Base-by-base conservation (phyloP, 2,329 filamentous ascomycete genomes). In the Chaetomium strumarium region DNA sequence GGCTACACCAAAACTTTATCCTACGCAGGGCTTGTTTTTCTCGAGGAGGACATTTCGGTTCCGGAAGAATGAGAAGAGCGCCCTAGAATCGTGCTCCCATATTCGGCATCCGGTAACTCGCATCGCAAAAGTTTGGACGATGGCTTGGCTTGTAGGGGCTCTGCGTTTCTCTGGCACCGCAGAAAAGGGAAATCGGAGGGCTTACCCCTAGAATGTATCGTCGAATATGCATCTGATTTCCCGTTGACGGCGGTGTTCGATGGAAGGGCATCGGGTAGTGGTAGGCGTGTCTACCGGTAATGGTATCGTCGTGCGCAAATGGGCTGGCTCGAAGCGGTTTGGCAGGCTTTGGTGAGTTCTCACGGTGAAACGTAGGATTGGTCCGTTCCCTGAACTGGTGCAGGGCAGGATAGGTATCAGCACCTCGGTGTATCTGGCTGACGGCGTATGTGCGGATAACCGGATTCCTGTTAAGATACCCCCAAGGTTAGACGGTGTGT, bases 201-300 rank as follows among this genome's bases (percentile, higher is more conserved):
- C 61, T 49, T 62, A 64, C 52, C 51, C 64, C 63, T 72, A 72
- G 68, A 72, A 66, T 71, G 70, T 68, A 68, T 61, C 55, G 58
- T 66, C 66, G 62, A 72, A 71, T 72, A 56, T 70, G 70, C 67
- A 73, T 68, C 61, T 67, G 64, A 67, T 65, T 66, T 66, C 62
- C 59, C 58, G 59, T 63, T 62, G 60, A 58, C 63, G 67, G 62
- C 55, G 62, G 63, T 63, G 62, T 59, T 58, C 55, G 61, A 59
- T 55, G 58, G 60, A 58, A 34, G 47, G 63, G 58, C 51, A 39
- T 60, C 46, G 58, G 60, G 54, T 51, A 38, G 50, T 53, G 56
- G 54, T 56, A 53, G 49, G 51, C 52, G 54, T 53, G 56, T 59
- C 45, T 59, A 52, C 37, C 56, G 55, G 52, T 58, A 56, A 51